Conservation (phyloP, 192 early-diverging fungal genomes). For the Geosiphon pyriformis region DNA sequence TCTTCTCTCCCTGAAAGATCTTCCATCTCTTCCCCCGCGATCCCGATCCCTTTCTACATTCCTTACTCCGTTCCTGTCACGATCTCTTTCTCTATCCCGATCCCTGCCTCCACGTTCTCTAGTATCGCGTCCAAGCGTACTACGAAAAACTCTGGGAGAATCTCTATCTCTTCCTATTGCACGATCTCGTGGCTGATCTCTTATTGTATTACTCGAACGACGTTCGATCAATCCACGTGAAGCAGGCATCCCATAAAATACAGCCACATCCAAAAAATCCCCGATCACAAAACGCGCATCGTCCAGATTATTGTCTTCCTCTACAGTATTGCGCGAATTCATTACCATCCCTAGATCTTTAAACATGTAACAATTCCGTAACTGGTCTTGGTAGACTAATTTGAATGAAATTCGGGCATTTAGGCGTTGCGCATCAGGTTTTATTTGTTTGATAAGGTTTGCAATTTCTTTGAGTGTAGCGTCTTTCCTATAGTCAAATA, state of each 20-base stretch:
- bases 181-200: background rate
- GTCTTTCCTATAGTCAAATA: conserved; percentile 43
- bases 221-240: conserved; percentile 5
- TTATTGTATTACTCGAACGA: background rate
- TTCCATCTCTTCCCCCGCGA: background rate
- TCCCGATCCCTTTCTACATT: conserved; percentile 11
- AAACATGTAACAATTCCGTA: conserved; percentile 31
- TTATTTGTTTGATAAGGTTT: conserved; percentile 41
- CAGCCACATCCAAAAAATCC: conserved; percentile 52
- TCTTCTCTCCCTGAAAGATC: conserved; percentile 15
- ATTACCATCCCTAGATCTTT: conserved; percentile 41
- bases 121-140: background rate
- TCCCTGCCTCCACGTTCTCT: background rate
- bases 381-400: conserved; percentile 40
- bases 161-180: conserved; percentile 9
- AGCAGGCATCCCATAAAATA: conserved; percentile 32
- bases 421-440: conserved; percentile 35
- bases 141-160: background rate
- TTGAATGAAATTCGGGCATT: conserved; percentile 45
- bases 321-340: conserved; percentile 28
- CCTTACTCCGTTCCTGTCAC: conserved; percentile 2
- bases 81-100: conserved; percentile 18
- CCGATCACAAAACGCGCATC: conserved; percentile 52
- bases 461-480: conserved; percentile 57
- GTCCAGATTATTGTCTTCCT: conserved; percentile 46